Evolutionary conservation across 2,329 filamentous ascomycete species (phyloP).

Genomic region (Aspergillus jensenii): DNA sequence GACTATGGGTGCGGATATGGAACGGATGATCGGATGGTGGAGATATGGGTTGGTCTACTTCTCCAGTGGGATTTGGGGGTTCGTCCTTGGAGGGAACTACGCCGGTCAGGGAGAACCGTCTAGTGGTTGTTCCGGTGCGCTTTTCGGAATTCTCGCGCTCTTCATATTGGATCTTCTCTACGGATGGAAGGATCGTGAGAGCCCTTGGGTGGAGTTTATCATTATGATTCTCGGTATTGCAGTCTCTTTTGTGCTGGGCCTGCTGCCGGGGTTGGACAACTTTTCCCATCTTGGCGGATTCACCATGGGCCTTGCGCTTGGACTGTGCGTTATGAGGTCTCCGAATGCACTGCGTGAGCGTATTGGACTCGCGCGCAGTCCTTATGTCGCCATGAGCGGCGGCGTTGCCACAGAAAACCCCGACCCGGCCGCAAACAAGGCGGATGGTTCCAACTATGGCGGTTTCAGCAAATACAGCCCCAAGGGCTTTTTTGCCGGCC

Average conservation of each 20-base stretch:
- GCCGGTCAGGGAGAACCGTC: slow-evolving; percentile 78
- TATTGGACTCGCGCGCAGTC: slow-evolving; percentile 66
- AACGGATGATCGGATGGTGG: slow-evolving; percentile 81
- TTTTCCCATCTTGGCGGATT: slow-evolving; percentile 97
- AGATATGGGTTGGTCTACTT: slow-evolving; percentile 90
- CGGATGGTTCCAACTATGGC: slow-evolving; percentile 33
- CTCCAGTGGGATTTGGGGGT: slow-evolving; percentile 89
- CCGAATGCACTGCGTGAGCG: slow-evolving; percentile 75
- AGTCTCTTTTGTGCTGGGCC: slow-evolving; percentile 87
- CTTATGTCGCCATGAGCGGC: slow-evolving; percentile 68
- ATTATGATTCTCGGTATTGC: slow-evolving; percentile 83
- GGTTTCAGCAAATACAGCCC: slow-evolving; percentile 17
- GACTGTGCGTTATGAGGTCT: slow-evolving; percentile 83
- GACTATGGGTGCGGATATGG: slow-evolving; percentile 89
- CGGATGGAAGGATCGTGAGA: slow-evolving; percentile 78
- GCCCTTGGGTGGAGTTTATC: slow-evolving; percentile 77
- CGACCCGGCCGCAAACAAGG: slow-evolving; percentile 44
- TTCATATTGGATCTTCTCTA: slow-evolving; percentile 88
- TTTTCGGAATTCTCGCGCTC: slow-evolving; percentile 91
- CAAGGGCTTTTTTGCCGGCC: slow-evolving; percentile 80
- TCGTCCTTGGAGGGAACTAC: slow-evolving; percentile 92
- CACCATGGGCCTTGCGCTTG: slow-evolving; percentile 83
- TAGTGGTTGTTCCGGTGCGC: slow-evolving; percentile 81
- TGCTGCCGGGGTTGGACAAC: slow-evolving; percentile 92
- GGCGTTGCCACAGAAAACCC: slow-evolving; percentile 33